phyloP scores from a whole-genome alignment of 495 filamentous ascomycete species.

The Lasiosphaeris hirsuta region DNA sequence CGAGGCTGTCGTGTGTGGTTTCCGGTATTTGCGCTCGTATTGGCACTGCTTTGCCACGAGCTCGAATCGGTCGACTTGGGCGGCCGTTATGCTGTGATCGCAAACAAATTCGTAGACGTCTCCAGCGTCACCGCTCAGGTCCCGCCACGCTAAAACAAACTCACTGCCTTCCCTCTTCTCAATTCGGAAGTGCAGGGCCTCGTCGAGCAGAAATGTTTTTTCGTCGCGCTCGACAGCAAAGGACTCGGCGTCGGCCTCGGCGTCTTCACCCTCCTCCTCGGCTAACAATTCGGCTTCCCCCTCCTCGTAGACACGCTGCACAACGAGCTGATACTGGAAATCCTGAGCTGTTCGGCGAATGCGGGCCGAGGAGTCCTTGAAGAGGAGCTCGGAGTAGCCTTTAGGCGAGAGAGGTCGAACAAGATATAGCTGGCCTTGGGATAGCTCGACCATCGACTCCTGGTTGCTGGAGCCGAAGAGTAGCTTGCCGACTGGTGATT shows the following conservation, averaged over 20 bases:
- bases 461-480: slow-evolving; percentile 88
- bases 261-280: slow-evolving; percentile 79
- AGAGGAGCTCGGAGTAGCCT: slow-evolving; percentile 96
- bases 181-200: slow-evolving; percentile 81
- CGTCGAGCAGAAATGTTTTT: slow-evolving; percentile 92
- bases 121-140: slow-evolving; percentile 86
- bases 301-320: slow-evolving; percentile 95
- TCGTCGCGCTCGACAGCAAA: slow-evolving; percentile 80
- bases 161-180: slow-evolving; percentile 73
- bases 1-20: slow-evolving; percentile 72
- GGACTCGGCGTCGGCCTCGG: slow-evolving; percentile 62
- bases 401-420: slow-evolving; percentile 94
- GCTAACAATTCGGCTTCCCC: slow-evolving; percentile 86
- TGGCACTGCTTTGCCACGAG: slow-evolving; percentile 86
- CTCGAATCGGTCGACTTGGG: slow-evolving; percentile 77
- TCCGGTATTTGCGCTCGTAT: slow-evolving; percentile 91
- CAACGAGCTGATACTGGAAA: slow-evolving; percentile 93
- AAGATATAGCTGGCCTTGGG: slow-evolving; percentile 94
- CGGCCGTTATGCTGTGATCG: slow-evolving; percentile 64
- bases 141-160: slow-evolving; percentile 88
- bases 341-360: slow-evolving; percentile 91
- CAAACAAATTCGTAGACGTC: slow-evolving; percentile 97
- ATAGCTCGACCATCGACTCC: slow-evolving; percentile 88
- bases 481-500: slow-evolving; percentile 71
- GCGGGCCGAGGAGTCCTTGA: slow-evolving; percentile 90